Evolutionary conservation across 495 filamentous ascomycete genomes (phyloP).

Genomic region (Penicillium cosmopolitanum): DNA sequence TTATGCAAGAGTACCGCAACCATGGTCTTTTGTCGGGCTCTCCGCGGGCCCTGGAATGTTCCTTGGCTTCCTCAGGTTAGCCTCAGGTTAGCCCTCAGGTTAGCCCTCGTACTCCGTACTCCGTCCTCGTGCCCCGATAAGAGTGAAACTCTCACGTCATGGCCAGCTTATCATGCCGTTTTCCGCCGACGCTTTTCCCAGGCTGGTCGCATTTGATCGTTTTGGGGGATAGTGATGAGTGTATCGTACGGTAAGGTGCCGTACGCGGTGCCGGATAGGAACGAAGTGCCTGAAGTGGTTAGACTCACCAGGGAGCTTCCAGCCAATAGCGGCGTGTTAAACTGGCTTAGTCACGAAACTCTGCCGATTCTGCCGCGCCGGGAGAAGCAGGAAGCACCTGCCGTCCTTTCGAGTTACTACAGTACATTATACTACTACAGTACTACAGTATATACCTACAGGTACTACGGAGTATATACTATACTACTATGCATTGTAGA

Average conservation of each 20-base stretch:
- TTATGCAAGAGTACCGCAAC: not conserved
- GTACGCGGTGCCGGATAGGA: constrained; percentile 3
- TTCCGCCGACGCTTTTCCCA: constrained; percentile 17
- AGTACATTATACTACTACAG: too few species aligned
- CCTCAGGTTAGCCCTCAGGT: too few species aligned
- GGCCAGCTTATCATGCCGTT: constrained; percentile 28
- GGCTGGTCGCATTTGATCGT: not conserved
- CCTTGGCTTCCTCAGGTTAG: too few species aligned
- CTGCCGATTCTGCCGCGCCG: constrained; percentile 16
- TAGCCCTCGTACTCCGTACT: not conserved
- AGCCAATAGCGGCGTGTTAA: not conserved
- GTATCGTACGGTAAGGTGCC: not conserved
- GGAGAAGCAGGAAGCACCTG: constrained; percentile 1
- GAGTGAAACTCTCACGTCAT: constrained; percentile 36
- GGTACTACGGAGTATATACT: too few species aligned
- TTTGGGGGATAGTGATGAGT: not conserved
- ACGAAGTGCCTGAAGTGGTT: constrained; percentile 19
- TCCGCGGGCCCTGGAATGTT: constrained; percentile 1
- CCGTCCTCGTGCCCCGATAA: constrained; percentile 20
- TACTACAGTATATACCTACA: too few species aligned
- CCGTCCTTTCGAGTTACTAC: not conserved
- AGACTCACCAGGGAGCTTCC: not conserved
- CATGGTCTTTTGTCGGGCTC: not conserved
- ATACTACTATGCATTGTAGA: too few species aligned
- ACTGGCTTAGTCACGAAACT: not conserved